Conservation (phyloP, 1,284 basidiomycete species). For the Sanghuangporus weigelae region DNA sequence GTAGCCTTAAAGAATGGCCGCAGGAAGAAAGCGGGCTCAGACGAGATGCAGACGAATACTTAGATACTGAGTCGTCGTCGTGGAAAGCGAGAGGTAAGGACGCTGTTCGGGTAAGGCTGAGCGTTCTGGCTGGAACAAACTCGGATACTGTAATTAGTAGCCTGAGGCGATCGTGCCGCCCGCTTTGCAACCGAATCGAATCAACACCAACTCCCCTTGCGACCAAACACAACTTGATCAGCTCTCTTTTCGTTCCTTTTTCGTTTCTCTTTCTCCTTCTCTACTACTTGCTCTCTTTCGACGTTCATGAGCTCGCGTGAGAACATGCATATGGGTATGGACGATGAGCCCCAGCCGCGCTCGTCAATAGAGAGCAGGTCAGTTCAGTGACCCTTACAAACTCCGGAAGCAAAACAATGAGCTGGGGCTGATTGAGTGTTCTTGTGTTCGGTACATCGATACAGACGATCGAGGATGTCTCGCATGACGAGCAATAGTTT, state of each 20-base stretch:
- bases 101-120: not conserved
- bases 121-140: not conserved
- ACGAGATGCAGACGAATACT: not conserved
- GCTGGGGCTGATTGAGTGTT: not conserved
- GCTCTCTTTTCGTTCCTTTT: not conserved
- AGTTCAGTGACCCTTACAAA: not conserved
- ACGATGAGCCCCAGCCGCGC: slow-evolving; percentile 11
- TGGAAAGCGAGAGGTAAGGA: too few relatives aligned
- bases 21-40: not conserved
- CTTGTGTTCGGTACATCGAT: not conserved
- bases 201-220: not conserved
- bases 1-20: too few relatives aligned
- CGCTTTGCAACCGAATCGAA: slow-evolving; percentile 1
- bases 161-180: not conserved
- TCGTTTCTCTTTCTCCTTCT: not conserved
- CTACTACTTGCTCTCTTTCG: not conserved
- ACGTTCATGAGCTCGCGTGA: not conserved
- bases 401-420: not conserved
- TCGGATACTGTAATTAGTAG: slow-evolving; percentile 1
- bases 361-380: slow-evolving; percentile 17
- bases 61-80: not conserved
- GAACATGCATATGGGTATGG: not conserved
- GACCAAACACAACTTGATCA: not conserved
- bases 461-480: slow-evolving; percentile 15
- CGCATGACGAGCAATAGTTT: slow-evolving; percentile 10